Evolutionary conservation across 345 rosid species (phyloP).

Genomic region (Lenwebbia sp.): DNA sequence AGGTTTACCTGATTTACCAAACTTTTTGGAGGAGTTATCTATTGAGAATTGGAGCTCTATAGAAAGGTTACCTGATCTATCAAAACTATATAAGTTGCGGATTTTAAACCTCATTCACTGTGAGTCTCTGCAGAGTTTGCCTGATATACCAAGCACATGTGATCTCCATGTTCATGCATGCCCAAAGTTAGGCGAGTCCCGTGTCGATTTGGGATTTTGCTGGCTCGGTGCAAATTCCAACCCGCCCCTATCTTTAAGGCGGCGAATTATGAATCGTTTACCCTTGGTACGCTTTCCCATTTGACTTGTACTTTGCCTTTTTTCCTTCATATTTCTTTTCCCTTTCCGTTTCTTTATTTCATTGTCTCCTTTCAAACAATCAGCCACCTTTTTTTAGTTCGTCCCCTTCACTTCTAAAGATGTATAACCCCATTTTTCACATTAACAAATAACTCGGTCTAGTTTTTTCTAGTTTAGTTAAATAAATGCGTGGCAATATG

Average conservation of each 20-base stretch:
- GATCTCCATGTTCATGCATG: rapidly evolving
- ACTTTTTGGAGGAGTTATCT: background rate
- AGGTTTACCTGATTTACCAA: background rate
- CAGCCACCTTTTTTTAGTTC: no score
- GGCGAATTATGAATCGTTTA: background rate
- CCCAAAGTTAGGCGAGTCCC: background rate
- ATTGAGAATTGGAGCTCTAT: background rate
- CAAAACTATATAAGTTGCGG: background rate
- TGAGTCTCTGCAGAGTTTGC: background rate
- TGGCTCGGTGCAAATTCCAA: no score
- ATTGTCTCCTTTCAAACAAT: no score
- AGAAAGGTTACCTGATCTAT: background rate
- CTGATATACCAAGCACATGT: background rate
- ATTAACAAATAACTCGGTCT: no score
- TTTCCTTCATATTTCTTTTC: no score
- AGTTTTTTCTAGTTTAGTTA: no score
- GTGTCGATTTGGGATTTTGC: background rate
- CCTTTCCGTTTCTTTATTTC: no score
- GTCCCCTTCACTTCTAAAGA: no score
- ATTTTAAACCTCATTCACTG: rapidly evolving
- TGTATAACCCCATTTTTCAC: no score
- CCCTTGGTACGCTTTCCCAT: background rate
- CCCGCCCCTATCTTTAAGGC: no score
- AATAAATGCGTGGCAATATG: no score
- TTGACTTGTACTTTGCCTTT: background rate